A percentile compares a stretch with the other conserved stretches of the same genome.
phyloP scores from a whole-genome alignment of 805 yeast genomes.

The Ascoidea asiatica region DNA sequence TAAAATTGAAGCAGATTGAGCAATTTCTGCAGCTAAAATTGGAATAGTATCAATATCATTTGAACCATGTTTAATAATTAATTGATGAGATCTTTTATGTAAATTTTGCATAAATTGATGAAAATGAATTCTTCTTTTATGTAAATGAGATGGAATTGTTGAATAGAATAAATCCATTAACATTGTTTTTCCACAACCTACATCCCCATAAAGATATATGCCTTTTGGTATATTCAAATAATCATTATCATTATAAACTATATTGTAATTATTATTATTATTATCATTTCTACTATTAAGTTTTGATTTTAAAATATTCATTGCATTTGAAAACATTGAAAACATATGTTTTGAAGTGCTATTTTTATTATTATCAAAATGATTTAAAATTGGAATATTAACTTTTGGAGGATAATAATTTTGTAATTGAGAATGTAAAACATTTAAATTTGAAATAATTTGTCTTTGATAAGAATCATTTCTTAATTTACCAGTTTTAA shows the following conservation, averaged over 20 bases:
- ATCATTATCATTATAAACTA: neutral
- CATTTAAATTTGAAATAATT: conserved; percentile 48
- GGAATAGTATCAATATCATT: conserved; percentile 75
- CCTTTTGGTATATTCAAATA: conserved; percentile 53
- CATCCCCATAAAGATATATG: conserved; percentile 90
- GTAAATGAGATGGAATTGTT: conserved; percentile 65
- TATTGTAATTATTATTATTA: neutral
- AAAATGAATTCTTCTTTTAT: conserved; percentile 78
- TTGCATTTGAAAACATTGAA: conserved; percentile 17
- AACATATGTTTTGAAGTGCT: conserved; percentile 10
- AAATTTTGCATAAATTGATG: conserved; percentile 95
- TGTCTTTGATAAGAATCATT: conserved; percentile 76
- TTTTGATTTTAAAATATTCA: conserved; percentile 16
- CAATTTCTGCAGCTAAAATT: conserved; percentile 67
- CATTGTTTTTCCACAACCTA: conserved; percentile 98
- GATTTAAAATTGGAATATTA: conserved; percentile 34
- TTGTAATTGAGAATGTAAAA: conserved; percentile 39
- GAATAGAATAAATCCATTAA: conserved; percentile 88
- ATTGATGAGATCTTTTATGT: conserved; percentile 75
- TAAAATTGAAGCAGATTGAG: conserved; percentile 59
- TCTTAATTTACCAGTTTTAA: conserved; percentile 34
- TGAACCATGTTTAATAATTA: conserved; percentile 48
- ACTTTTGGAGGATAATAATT: conserved; percentile 52
- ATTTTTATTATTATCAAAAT: conserved; percentile 37
- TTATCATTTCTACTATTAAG: conserved; percentile 5